Evolutionary conservation across 148 eudicot species (phyloP), one percentile per base, ranked within the genome.

Genomic region (Spergularia bocconei): DNA sequence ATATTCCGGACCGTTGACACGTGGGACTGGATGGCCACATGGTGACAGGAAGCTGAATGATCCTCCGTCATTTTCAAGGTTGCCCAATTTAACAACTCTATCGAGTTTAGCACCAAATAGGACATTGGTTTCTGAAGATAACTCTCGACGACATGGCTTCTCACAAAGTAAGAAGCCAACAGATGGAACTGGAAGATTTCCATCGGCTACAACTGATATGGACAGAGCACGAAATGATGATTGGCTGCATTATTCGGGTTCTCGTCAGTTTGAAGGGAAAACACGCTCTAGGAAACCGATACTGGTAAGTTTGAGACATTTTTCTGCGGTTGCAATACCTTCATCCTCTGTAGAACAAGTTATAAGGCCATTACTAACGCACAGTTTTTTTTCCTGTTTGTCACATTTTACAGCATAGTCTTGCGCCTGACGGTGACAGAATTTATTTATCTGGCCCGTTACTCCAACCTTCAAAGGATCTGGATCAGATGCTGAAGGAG

Each of bases 381-480:
- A 52, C 20, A 17, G 11, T 75, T 51, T 55, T 54, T n/a, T n/a
- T 38, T 58, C 19, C 55, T 44, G 38, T 70, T 51, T 39, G 7
- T 44, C 5, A 15, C 44, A 21, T 63, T 64, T 10, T 69, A 48
- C 77, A 87, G 88, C 82, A 81, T 63, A 86, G 80, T 73, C 69
- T 74, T 59, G 83, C 81, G 63, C 72, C 73, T 13, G 84, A 84
- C 20, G 85, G 74, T 62, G 84, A 86, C 71, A 84, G 83, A 75
- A 84, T 86, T 44, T 86, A 88, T 74, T 87, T 86, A 53, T 94
- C 98, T 0, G 98, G 98, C 52, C 96, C 98, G 3, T 67, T 94
- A 69, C 77, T 85, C 14, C 78, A 79, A n/a, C 87, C 91, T 13
- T 87, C 91, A 38, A 84, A 82, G 64, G 88, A 91, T 70, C 79